These are phyloP conservation scores for Adansonia rubrostipa DNA, from an alignment of 441 rosid genomes.

Conservation along the genomic window DNA sequence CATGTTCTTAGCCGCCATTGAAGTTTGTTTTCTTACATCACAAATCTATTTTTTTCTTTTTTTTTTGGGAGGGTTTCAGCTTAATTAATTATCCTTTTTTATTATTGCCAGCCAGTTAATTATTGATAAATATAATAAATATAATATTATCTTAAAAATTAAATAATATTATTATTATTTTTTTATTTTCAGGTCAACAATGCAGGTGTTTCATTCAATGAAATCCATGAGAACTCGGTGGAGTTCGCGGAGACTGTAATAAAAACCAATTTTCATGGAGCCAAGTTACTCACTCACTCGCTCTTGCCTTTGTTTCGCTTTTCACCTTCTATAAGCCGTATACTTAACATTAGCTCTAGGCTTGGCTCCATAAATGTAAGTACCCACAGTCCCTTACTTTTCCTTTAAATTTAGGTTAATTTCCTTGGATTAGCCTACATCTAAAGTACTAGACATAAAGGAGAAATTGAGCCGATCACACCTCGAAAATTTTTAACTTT, in stretches of 20 bases:
- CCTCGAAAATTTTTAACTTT: too few relatives aligned
- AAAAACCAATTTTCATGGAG: conserved; percentile 69
- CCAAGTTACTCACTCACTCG: conserved; percentile 61
- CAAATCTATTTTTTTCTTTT: neutral
- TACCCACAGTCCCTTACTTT: neutral
- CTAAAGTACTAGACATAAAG: too few relatives aligned
- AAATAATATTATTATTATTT: neutral
- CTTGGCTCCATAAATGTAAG: conserved; percentile 74
- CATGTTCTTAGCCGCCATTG: neutral
- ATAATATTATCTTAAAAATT: too few relatives aligned
- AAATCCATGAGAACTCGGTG: conserved; percentile 57
- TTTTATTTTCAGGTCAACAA: conserved; percentile 62
- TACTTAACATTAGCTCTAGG: conserved; percentile 80
- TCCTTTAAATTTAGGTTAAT: neutral
- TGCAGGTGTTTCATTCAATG: conserved; percentile 83
- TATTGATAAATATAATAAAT: too few relatives aligned
- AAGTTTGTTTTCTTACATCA: neutral
- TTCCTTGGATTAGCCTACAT: neutral
- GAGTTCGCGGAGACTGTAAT: conserved; percentile 72
- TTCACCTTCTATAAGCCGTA: conserved; percentile 52
- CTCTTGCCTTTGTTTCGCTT: conserved; percentile 73
- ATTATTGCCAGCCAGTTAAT: too few relatives aligned
- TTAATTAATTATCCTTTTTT: neutral
- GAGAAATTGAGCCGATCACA: too few relatives aligned
- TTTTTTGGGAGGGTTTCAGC: neutral